Conservation (phyloP, 164 flowering plant species). For the Platanus orientalis region DNA sequence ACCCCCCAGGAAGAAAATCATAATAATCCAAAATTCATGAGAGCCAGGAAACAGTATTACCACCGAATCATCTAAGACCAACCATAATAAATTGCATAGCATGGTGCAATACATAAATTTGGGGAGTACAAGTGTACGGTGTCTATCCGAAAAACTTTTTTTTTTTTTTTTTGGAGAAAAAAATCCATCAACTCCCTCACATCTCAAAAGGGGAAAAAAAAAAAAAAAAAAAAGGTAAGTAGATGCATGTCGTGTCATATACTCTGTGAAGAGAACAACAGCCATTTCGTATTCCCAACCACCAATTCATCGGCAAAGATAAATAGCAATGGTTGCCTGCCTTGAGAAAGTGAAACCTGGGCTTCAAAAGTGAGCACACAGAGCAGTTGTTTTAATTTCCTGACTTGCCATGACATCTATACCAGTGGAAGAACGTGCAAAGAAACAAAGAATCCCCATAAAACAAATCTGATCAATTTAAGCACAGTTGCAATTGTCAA, state of each 20-base stretch:
- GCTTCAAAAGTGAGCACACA: slow-evolving; percentile 73
- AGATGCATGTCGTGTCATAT: not conserved
- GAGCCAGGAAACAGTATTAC: no score
- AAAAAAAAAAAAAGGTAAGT: not conserved
- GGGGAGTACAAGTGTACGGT: no score
- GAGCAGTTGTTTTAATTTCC: slow-evolving; percentile 69
- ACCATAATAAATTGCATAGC: no score
- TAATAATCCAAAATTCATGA: no score
- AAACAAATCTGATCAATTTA: slow-evolving; percentile 43
- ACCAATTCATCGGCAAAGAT: slow-evolving; percentile 24
- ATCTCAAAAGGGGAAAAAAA: not conserved
- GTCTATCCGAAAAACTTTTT: not conserved
- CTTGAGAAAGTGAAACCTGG: slow-evolving; percentile 72
- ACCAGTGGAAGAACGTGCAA: slow-evolving; percentile 75
- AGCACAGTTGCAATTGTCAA: slow-evolving; percentile 24
- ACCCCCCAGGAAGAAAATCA: no score
- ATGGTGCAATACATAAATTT: no score
- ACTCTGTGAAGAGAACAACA: not conserved
- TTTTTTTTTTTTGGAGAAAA: not conserved
- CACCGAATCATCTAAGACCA: no score
- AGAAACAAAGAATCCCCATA: slow-evolving; percentile 53
- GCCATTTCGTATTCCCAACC: slow-evolving; percentile 15
- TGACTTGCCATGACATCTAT: slow-evolving; percentile 79
- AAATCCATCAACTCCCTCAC: not conserved
- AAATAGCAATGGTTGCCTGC: slow-evolving; percentile 68